Percentiles rank a stretch among this genome's conserved stretches.
phyloP scores from a whole-genome alignment of 345 rosid genomes.

The Eucalyptus decipiens region DNA sequence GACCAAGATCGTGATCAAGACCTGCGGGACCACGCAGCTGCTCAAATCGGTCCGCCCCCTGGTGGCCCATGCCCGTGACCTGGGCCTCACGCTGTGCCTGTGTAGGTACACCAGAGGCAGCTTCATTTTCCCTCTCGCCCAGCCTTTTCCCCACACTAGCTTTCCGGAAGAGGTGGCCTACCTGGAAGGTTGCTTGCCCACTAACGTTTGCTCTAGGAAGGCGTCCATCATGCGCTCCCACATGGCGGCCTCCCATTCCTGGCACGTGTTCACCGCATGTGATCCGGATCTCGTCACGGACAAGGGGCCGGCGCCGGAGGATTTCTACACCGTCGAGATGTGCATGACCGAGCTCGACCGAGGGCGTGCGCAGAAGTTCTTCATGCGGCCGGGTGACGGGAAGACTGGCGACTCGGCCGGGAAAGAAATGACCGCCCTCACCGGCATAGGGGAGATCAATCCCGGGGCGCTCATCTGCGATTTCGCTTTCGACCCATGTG shows the following conservation, averaged over 20 bases:
- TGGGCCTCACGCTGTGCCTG: slow-evolving; percentile 42
- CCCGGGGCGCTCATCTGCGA: slow-evolving; percentile 68
- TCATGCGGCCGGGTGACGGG: slow-evolving; percentile 21
- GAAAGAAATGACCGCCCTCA: slow-evolving; percentile 68
- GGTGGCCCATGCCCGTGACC: slow-evolving; percentile 39
- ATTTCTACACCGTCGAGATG: slow-evolving; percentile 52
- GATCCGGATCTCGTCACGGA: slow-evolving; percentile 9
- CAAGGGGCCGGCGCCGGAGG: background rate
- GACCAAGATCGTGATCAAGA: slow-evolving; percentile 88
- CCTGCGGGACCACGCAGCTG: slow-evolving; percentile 97
- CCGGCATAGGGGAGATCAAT: slow-evolving; percentile 56
- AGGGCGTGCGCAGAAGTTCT: slow-evolving; percentile 48
- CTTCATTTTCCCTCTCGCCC: slow-evolving; percentile 82
- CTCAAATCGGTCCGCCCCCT: slow-evolving; percentile 87
- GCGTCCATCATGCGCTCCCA: slow-evolving; percentile 69
- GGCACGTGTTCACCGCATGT: slow-evolving; percentile 83
- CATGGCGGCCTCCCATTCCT: slow-evolving; percentile 41
- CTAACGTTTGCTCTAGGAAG: slow-evolving; percentile 42
- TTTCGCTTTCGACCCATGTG: slow-evolving; percentile 94
- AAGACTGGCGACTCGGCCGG: slow-evolving; percentile 48
- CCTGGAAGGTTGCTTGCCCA: slow-evolving; percentile 55
- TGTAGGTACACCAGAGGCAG: slow-evolving; percentile 87
- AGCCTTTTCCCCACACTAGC: slow-evolving; percentile 83
- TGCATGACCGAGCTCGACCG: slow-evolving; percentile 96
- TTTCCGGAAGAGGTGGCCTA: slow-evolving; percentile 69